Conservation (phyloP, 73 alveolate species). For the Tetrahymena borealis region DNA sequence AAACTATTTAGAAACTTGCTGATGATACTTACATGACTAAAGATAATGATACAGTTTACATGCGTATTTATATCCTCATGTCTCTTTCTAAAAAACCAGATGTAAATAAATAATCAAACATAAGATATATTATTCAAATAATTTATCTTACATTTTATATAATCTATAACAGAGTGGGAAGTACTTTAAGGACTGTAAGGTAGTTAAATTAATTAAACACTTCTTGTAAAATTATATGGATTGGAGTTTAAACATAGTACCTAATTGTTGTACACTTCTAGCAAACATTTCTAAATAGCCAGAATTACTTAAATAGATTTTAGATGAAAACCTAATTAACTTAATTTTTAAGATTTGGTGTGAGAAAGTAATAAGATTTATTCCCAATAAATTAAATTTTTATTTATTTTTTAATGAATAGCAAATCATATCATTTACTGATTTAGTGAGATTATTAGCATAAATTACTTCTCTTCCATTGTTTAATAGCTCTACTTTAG, state of each 20-base stretch:
- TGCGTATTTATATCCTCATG: neutral
- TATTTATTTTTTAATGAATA: neutral
- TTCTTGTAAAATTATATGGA: neutral
- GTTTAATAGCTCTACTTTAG: constrained; percentile 16
- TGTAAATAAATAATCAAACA: neutral
- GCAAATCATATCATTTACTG: constrained; percentile 26
- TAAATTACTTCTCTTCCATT: constrained; percentile 32
- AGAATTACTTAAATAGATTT: constrained; percentile 12
- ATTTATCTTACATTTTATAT: too few relatives aligned
- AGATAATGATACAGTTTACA: constrained; percentile 21
- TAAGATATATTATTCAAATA: too few relatives aligned
- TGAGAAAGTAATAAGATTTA: neutral
- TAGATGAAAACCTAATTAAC: constrained; percentile 15
- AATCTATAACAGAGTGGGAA: neutral
- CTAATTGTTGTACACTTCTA: constrained; percentile 23
- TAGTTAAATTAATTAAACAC: neutral
- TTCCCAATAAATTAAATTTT: neutral
- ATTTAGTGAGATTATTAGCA: constrained; percentile 25
- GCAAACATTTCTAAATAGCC: constrained; percentile 42
- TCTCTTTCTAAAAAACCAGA: neutral
- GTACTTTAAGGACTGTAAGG: neutral
- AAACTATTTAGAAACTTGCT: constrained; percentile 16
- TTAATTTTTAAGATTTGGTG: constrained; percentile 13
- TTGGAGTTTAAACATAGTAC: constrained; percentile 3
- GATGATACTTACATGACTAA: constrained; percentile 22